Evolutionary conservation across 306 rosid species (phyloP).

Genomic region (Vigna reflexopilosa): DNA sequence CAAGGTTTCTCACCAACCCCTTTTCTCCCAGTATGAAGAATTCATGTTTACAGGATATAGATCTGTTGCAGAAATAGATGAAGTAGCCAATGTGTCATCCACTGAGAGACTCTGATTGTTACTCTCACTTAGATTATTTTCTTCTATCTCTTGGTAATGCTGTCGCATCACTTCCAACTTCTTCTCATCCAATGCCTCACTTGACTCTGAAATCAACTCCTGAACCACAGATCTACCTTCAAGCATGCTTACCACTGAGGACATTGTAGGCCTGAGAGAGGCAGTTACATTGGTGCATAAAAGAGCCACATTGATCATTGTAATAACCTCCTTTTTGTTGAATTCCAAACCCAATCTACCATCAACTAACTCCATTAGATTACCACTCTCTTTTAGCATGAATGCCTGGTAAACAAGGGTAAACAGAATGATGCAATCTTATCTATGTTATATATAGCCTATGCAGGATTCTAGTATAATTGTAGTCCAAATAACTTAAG

Average conservation of each 20-base stretch:
- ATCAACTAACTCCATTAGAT: constrained; percentile 49
- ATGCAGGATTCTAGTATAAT: too few relatives aligned
- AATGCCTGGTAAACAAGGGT: constrained; percentile 30
- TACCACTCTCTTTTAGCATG: constrained; percentile 44
- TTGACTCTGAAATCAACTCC: constrained; percentile 37
- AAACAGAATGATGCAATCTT: neutral
- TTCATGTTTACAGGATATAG: too few relatives aligned
- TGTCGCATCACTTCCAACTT: constrained; percentile 45
- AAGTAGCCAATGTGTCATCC: too few relatives aligned
- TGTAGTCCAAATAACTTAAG: too few relatives aligned
- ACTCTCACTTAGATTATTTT: neutral
- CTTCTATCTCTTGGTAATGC: constrained; percentile 32
- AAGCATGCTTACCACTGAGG: constrained; percentile 56
- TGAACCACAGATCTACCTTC: constrained; percentile 44
- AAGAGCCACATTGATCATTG: constrained; percentile 52
- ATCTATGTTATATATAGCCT: too few relatives aligned
- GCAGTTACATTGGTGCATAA: constrained; percentile 41
- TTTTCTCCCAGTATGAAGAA: too few relatives aligned
- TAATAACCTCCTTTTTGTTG: constrained; percentile 34
- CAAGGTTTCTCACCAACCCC: too few relatives aligned
- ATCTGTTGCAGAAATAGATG: too few relatives aligned
- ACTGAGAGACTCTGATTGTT: too few relatives aligned
- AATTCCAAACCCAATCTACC: constrained; percentile 39
- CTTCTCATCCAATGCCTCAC: constrained; percentile 24
- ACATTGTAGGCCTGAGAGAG: constrained; percentile 52